These are phyloP conservation scores for Bipolaris zeicola DNA, from an alignment of 2,329 filamentous ascomycete genomes.

Conservation along the genomic window DNA sequence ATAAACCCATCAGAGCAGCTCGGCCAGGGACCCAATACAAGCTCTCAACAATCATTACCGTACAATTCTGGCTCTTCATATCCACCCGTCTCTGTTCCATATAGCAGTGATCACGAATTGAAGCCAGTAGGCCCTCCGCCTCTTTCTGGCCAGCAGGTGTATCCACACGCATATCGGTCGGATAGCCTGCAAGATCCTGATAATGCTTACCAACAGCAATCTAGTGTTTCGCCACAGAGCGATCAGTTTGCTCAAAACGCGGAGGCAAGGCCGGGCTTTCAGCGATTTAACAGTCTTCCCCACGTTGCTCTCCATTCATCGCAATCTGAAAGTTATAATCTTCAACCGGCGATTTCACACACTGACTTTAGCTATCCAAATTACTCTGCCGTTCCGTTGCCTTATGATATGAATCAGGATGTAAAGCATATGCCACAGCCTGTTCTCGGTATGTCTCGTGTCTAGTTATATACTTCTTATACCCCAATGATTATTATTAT, in stretches of 20 bases:
- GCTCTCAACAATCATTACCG: constrained; percentile 26
- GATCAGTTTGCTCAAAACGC: constrained; percentile 34
- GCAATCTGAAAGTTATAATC: constrained; percentile 28
- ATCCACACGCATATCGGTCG: constrained; percentile 31
- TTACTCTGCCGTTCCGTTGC: constrained; percentile 44
- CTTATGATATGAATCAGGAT: constrained; percentile 43
- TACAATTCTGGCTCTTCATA: constrained; percentile 33
- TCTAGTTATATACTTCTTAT: constrained; percentile 45
- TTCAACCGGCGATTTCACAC: constrained; percentile 31
- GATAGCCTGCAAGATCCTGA: constrained; percentile 30
- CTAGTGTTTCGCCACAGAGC: constrained; percentile 28
- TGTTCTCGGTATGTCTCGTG: constrained; percentile 50
- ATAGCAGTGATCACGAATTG: constrained; percentile 26
- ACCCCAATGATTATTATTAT: constrained; percentile 42
- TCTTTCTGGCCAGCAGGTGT: constrained; percentile 28
- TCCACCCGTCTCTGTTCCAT: constrained; percentile 35
- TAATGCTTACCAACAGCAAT: constrained; percentile 26
- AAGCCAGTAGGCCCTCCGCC: constrained; percentile 30
- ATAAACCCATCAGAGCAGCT: constrained; percentile 31
- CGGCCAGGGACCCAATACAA: constrained; percentile 22
- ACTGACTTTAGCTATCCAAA: constrained; percentile 36
- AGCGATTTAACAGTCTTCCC: constrained; percentile 33
- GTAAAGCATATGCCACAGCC: constrained; percentile 48
- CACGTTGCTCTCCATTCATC: constrained; percentile 26
- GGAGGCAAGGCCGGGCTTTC: constrained; percentile 26